Base-by-base conservation (phyloP, 768 basidiomycete species). In the Leccinum truebloodii region DNA sequence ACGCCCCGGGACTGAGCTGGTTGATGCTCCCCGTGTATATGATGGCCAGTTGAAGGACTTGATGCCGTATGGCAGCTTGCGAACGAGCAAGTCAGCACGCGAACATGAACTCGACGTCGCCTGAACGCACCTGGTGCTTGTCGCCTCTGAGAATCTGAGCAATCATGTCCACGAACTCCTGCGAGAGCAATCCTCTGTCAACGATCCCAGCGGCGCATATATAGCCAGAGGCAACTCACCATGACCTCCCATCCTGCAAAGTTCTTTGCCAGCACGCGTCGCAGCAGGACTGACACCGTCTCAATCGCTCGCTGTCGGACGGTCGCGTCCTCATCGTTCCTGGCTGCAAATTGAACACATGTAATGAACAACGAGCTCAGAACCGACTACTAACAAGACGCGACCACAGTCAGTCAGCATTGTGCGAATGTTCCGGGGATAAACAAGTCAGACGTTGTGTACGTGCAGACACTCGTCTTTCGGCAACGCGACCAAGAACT, bases 1-100 rank as follows among this genome's bases (percentile, higher is more conserved):
- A 90, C 8, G 88, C 89, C 10, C 87, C 88, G 0, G 87, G 85
- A 65, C 88, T 90, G 16, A 87, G 77, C 63, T 90, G 80, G 54
- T 78, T 81, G 54, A 87, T 77, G 10, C 84, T 80, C 57, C 86
- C 84, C 68, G 83, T 79, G 64, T 83, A 88, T 39, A 79, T 77
- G 41, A 89, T 71, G 4, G 82, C 82, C 13, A 87, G 76, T 60
- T 85, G 86, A 20, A 89, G 76, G 18, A 74, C 79, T 59, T 79
- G 76, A 66, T 87, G 87, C 13, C 82, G 81, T 12, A 82, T 70
- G 44, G 61, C 65, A 28, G 73, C 87, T 88, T 65, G 18, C 57
- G 18, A 30, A 24, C 9, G 16, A 4, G n/a, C 20, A 22, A 8
- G 24, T 67, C 51, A 66, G 58, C 20, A 57, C 22, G 28, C 30